Evolutionary conservation across 495 filamentous ascomycete genomes (phyloP), one percentile per base, ranked within the genome.

Genomic region (Lepraria neglecta): DNA sequence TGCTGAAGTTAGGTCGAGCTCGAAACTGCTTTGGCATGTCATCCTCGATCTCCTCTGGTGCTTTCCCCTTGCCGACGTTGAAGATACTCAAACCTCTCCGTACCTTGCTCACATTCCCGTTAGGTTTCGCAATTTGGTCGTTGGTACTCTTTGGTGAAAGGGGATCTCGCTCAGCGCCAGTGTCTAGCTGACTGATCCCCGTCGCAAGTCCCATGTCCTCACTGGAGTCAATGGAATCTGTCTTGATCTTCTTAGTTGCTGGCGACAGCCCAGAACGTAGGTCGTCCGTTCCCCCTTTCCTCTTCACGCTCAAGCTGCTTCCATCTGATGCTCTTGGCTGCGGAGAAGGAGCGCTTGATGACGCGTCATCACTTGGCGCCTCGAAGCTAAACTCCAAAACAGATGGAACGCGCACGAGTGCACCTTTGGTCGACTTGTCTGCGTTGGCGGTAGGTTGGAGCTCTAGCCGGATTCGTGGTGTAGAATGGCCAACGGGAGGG

Each of bases 401-500:
- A 14, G 48, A 58, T 14, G 56, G 58, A 40, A 42, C 44, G 45
- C 58, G 42, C 35, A 53, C 60, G 19, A 59, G 59, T n/a, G 62
- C 50, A 46, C 48, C 44, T 55, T 44, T 62, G 14, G 59, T 28
- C 4, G 38, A 60, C 51, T 62, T 62, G 14, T 51, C 59, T 6
- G 43, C 59, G 44, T 58, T 58, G 2, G 56, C 40, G 35, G 50
- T 63, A 21, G 62, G 51, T 7, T 54, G 38, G 35, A 70, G 67
- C 27, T 71, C 66, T 6, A 72, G 54, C 17, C 66, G 62, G 40
- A 68, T 59, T 6, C 66, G 65, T 15, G 73, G 73, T 11, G 73
- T 75, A 15, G 73, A 75, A 35, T 67, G 65, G 17, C 59, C 69
- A 6, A 66, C 31, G 11, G 72, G 73, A 54, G 68, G 72, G 35